These are phyloP conservation scores for Hygrophorus russula DNA, from an alignment of 768 basidiomycete species.

Conservation along the genomic window DNA sequence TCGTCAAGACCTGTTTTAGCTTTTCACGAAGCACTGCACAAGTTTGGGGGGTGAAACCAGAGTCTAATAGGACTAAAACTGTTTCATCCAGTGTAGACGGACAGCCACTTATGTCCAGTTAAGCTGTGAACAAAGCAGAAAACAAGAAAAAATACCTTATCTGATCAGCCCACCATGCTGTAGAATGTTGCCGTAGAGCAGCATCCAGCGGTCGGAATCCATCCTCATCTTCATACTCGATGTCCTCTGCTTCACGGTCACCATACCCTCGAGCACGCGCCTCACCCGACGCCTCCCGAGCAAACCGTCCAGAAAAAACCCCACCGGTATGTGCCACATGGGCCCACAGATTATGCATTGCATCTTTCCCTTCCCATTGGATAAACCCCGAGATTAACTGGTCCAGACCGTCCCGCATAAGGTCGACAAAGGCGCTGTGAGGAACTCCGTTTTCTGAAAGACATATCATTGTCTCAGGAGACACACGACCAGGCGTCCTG, in stretches of 20 bases:
- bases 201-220: slow-evolving; percentile 16
- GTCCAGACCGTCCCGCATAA: slow-evolving; percentile 25
- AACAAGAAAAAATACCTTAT: slow-evolving; percentile 11
- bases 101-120: slow-evolving; percentile 29
- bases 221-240: slow-evolving; percentile 27
- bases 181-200: slow-evolving; percentile 27
- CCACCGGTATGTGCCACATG: slow-evolving; percentile 28
- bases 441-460: slow-evolving; percentile 55
- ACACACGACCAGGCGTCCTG: slow-evolving; percentile 32
- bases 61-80: slow-evolving; percentile 40
- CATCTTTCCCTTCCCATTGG: slow-evolving; percentile 26
- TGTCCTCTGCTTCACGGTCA: slow-evolving; percentile 25
- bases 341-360: slow-evolving; percentile 27
- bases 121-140: not conserved
- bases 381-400: slow-evolving; percentile 27
- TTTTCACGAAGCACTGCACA: slow-evolving; percentile 44
- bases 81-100: slow-evolving; percentile 60
- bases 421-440: slow-evolving; percentile 22
- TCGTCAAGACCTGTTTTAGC: slow-evolving; percentile 35
- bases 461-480: slow-evolving; percentile 51
- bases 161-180: slow-evolving; percentile 62
- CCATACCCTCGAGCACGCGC: slow-evolving; percentile 35
- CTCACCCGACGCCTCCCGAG: slow-evolving; percentile 22
- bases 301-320: slow-evolving; percentile 27
- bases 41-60: slow-evolving; percentile 43